Evolutionary conservation across 768 basidiomycete genomes (phyloP).

Genomic region (Hygrophorus russula): DNA sequence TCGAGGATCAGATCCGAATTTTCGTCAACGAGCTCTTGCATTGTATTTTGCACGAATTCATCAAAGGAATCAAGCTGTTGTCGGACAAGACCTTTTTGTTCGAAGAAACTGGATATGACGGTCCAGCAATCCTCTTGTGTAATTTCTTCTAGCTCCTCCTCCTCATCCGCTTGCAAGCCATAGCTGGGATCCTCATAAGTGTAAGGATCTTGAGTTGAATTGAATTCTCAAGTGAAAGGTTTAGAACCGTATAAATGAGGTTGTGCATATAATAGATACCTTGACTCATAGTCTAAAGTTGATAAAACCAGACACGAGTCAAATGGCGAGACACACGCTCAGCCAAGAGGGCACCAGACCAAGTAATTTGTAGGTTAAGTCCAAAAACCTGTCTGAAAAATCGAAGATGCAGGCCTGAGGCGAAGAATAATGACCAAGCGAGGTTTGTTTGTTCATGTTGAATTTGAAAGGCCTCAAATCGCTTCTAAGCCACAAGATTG

Average conservation of each 20-base stretch:
- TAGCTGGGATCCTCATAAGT: slow-evolving; percentile 51
- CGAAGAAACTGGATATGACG: slow-evolving; percentile 93
- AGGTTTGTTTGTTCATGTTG: not conserved
- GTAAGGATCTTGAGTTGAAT: slow-evolving; percentile 39
- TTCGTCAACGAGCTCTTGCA: slow-evolving; percentile 99
- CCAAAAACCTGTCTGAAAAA: too few relatives aligned
- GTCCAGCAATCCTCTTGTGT: slow-evolving; percentile 93
- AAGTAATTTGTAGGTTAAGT: too few relatives aligned
- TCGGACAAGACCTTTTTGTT: slow-evolving; percentile 92
- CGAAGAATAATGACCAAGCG: not conserved
- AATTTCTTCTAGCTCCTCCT: slow-evolving; percentile 57
- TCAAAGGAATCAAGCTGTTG: slow-evolving; percentile 98
- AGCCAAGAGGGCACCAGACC: not conserved
- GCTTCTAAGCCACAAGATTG: too few relatives aligned
- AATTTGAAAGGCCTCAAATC: too few relatives aligned
- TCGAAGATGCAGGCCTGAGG: too few relatives aligned
- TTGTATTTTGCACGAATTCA: slow-evolving; percentile 97
- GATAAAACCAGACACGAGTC: slow-evolving; percentile 2
- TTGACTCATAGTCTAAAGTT: slow-evolving; percentile 33
- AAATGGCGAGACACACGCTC: not conserved
- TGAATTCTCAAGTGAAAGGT: slow-evolving; percentile 30
- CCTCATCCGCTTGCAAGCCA: slow-evolving; percentile 43
- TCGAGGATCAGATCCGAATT: slow-evolving; percentile 91
- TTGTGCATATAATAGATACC: slow-evolving; percentile 25
- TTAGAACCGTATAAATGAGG: slow-evolving; percentile 20